These are phyloP conservation scores for Tetrastigma voinierianum DNA, from an alignment of 164 flowering plant genomes.

Conservation along the genomic window DNA sequence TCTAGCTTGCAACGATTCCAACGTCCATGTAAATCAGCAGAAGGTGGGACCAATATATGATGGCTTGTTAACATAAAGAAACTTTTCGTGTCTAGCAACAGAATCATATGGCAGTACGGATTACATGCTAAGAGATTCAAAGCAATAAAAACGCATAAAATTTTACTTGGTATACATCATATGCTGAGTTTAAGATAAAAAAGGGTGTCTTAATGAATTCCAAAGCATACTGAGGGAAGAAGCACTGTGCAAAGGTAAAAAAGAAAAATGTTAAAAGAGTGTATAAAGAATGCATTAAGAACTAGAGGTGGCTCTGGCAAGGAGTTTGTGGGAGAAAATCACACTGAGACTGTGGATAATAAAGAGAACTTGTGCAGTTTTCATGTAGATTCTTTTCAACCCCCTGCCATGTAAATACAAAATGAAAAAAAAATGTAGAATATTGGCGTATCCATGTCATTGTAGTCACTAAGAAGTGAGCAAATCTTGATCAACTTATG, in stretches of 20 bases:
- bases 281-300: too few species aligned
- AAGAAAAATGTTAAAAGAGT: too few species aligned
- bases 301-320: too few species aligned
- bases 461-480: too few species aligned
- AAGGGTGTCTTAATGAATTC: constrained; percentile 63
- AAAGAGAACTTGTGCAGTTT: constrained; percentile 50
- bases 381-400: constrained; percentile 46
- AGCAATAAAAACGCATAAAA: too few species aligned
- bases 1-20: constrained; percentile 72
- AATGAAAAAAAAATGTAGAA: too few species aligned
- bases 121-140: too few species aligned
- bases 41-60: constrained; percentile 76
- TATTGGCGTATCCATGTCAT: too few species aligned
- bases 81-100: neutral
- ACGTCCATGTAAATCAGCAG: constrained; percentile 62
- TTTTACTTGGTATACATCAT: constrained; percentile 84
- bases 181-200: constrained; percentile 86
- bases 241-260: too few species aligned
- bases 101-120: neutral
- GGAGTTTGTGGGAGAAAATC: neutral
- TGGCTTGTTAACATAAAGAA: constrained; percentile 56
- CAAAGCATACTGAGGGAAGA: constrained; percentile 85
- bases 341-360: constrained; percentile 58
- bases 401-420: too few species aligned
- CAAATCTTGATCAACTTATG: too few species aligned